Evolutionary conservation across 1,284 basidiomycete genomes (phyloP).

Genomic region (Anthracocystis panici-leucophaei): DNA sequence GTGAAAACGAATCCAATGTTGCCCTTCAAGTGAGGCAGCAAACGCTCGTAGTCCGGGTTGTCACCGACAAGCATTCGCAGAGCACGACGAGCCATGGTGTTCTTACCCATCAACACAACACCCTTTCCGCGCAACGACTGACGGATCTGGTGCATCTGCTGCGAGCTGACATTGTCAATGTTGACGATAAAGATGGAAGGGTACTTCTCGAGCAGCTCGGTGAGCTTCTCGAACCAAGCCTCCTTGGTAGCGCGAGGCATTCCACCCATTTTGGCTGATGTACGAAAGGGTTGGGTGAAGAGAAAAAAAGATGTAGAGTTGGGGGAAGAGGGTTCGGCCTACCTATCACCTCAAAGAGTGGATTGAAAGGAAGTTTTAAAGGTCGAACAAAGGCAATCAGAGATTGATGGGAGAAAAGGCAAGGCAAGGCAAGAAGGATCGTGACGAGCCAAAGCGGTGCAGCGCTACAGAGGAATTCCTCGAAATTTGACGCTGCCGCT

Average conservation of each 20-base stretch:
- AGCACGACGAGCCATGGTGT: conserved; percentile 99
- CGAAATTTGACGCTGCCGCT: conserved; percentile 2
- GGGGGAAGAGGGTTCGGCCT: conserved; percentile 50
- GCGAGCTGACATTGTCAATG: conserved; percentile 99
- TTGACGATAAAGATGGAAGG: conserved; percentile 98
- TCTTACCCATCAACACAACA: conserved; percentile 99
- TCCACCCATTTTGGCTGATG: conserved; percentile 79
- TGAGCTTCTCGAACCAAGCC: conserved; percentile 92
- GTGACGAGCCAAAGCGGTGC: neutral
- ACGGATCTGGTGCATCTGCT: conserved; percentile 99
- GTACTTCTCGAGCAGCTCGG: conserved; percentile 90
- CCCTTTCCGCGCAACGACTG: conserved; percentile 93
- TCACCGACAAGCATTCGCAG: conserved; percentile 90
- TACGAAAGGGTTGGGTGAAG: conserved; percentile 8
- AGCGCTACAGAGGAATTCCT: neutral
- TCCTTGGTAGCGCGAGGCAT: conserved; percentile 88
- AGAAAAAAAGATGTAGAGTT: conserved; percentile 6
- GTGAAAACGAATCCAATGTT: conserved; percentile 99
- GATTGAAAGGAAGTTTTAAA: conserved; percentile 66
- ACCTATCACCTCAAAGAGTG: conserved; percentile 62
- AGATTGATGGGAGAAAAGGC: conserved; percentile 21
- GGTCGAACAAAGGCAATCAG: conserved; percentile 30
- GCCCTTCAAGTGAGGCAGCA: conserved; percentile 93
- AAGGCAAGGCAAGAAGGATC: neutral
- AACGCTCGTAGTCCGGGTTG: conserved; percentile 92